Evolutionary conservation across 805 yeast genomes (phyloP).

Genomic region (Wickerhamiella sorbophila): DNA sequence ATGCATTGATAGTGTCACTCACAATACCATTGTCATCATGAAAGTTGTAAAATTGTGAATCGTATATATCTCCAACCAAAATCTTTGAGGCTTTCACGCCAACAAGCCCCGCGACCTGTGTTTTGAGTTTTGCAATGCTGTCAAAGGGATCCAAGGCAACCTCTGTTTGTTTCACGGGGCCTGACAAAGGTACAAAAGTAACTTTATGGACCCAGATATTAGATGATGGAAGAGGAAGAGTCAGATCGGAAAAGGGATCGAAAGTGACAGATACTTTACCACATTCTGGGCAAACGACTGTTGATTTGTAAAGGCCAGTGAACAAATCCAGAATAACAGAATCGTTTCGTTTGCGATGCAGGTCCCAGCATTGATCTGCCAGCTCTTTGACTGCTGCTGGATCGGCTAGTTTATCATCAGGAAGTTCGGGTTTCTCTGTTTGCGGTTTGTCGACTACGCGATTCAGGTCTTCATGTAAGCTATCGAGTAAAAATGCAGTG

Average conservation of each 20-base stretch:
- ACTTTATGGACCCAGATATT: slow-evolving; percentile 58
- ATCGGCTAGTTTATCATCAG: slow-evolving; percentile 41
- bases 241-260: slow-evolving; percentile 85
- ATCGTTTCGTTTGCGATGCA: slow-evolving; percentile 67
- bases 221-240: slow-evolving; percentile 71
- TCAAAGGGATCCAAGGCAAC: slow-evolving; percentile 59
- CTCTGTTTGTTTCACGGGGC: slow-evolving; percentile 39
- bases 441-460: slow-evolving; percentile 71
- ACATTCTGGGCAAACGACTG: slow-evolving; percentile 79
- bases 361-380: slow-evolving; percentile 67
- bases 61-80: slow-evolving; percentile 48
- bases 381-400: slow-evolving; percentile 39
- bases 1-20: slow-evolving; percentile 46
- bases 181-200: slow-evolving; percentile 44
- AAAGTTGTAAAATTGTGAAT: slow-evolving; percentile 51
- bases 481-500: slow-evolving; percentile 73
- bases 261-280: slow-evolving; percentile 68
- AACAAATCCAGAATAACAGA: slow-evolving; percentile 75
- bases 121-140: slow-evolving; percentile 47
- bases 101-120: slow-evolving; percentile 39
- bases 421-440: slow-evolving; percentile 70
- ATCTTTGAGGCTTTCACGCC: slow-evolving; percentile 27
- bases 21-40: slow-evolving; percentile 46
- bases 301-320: slow-evolving; percentile 82
- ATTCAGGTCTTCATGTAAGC: slow-evolving; percentile 84